Evolutionary conservation across 257 asterid genomes (phyloP).

Genomic region (Fraxinus anomala): DNA sequence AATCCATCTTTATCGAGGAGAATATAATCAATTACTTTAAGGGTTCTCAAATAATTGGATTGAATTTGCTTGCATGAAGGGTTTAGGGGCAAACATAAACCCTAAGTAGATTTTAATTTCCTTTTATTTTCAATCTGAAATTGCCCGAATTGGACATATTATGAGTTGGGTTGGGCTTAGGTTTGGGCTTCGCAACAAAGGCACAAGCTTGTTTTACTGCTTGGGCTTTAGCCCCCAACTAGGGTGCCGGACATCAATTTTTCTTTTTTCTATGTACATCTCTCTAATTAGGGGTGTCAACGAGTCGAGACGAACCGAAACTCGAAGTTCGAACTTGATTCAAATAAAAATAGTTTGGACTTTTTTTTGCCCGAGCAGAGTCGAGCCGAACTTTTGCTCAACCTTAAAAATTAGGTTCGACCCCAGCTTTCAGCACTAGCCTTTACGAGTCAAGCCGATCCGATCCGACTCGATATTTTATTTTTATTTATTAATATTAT

Average conservation of each 20-base stretch:
- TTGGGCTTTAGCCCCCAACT: not conserved
- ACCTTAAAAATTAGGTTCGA: too few species aligned
- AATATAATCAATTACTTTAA: not conserved
- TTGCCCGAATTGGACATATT: not conserved
- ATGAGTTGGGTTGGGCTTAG: not conserved
- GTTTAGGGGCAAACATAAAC: slow-evolving; percentile 31
- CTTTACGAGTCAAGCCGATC: too few species aligned
- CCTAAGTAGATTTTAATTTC: slow-evolving; percentile 9
- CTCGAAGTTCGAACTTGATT: too few species aligned
- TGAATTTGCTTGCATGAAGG: slow-evolving; percentile 4
- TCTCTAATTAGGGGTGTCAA: too few species aligned
- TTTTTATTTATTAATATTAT: too few species aligned
- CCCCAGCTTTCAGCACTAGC: too few species aligned
- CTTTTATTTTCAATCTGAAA: not conserved
- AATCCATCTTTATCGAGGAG: not conserved
- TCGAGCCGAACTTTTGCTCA: too few species aligned
- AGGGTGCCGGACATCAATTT: not conserved
- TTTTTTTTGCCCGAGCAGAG: too few species aligned
- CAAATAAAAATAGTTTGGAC: too few species aligned
- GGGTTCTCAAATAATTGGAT: slow-evolving; percentile 13
- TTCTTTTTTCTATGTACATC: too few species aligned
- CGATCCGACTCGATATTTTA: too few species aligned
- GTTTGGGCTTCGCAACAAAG: not conserved
- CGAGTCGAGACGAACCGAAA: too few species aligned
- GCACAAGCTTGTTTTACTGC: not conserved